Conservation (phyloP, 257 asterid genomes). For the Primulina huaijiensis region DNA sequence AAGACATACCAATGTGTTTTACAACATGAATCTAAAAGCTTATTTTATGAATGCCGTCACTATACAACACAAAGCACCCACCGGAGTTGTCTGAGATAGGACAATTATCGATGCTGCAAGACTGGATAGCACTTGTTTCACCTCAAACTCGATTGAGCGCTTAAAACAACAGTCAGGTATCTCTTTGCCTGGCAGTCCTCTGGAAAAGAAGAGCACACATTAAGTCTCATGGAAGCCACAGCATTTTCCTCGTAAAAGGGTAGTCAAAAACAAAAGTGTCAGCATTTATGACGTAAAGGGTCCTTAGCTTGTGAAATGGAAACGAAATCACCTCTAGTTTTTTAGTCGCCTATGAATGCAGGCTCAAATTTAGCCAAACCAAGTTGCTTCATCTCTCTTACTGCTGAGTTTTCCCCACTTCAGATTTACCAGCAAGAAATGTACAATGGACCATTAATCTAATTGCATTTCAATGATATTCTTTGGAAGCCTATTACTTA, state of each 20-base stretch:
- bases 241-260: neutral
- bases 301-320: neutral
- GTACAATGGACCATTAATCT: neutral
- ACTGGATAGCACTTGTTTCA: constrained; percentile 64
- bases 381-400: neutral
- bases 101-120: constrained; percentile 67
- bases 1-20: constrained; percentile 13
- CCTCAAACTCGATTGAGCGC: constrained; percentile 36
- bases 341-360: too few species aligned
- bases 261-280: neutral
- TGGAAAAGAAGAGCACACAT: constrained; percentile 22
- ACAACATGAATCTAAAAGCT: constrained; percentile 8
- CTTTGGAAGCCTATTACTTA: neutral
- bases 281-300: neutral
- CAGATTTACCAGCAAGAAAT: too few species aligned
- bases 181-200: constrained; percentile 43
- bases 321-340: too few species aligned
- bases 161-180: constrained; percentile 35
- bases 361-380: neutral
- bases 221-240: neutral
- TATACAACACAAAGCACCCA: constrained; percentile 36
- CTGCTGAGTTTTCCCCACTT: neutral
- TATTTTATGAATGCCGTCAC: neutral
- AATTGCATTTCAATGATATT: neutral
- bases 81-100: constrained; percentile 70